Base-by-base conservation (phyloP, 345 rosid genomes). In the Bruguiera parviflora region DNA sequence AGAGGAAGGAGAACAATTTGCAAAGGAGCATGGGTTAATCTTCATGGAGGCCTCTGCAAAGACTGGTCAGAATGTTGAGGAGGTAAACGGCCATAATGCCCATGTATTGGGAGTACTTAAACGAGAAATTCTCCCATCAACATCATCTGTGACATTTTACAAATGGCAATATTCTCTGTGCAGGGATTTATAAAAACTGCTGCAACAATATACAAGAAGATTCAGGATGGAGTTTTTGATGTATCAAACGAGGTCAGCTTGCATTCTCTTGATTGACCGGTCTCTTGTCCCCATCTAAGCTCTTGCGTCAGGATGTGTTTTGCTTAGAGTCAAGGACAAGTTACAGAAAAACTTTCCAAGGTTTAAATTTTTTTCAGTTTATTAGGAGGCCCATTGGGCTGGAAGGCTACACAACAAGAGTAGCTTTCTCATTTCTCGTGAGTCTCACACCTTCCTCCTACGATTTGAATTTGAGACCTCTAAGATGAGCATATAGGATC, bases 41-140 rank as follows among this genome's bases (percentile, higher is more conserved):
- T 66, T 66, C 32, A 66, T 53, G 61, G 70, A 66, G 61, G 70
- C 70, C 49, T 66, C 70, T 31, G 70, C 70, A 13, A 66, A 66
- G 35, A 66, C 70, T 8, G 70, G 49, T 66, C 70, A 66, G 47
- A 66, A 66, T 53, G 61, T 66, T 53, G 70, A 66, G 70, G 61
- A 66, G 70, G 70, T 66, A 5, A 16, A 8, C 0, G 46, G 15
- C n/a, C 11, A 18, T 28, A 11, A 11, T 66, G 18, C 61, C 27
- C 20, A 11, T 58, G 15, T 4, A 20, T 15, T 58, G 61, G 61
- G 31, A 11, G 6, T n/a, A 2, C 15, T 9, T 58, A n/a, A 11
- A 27, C 0, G 32, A 58, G 32, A 57, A 39, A 43, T 13, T 43
- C 19, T 43, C 49, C 5, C 16, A 15, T 43, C 49, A 43, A 43